Evolutionary conservation across 2,329 filamentous ascomycete genomes (phyloP), one percentile per base, ranked within the genome.

Genomic region (Colletotrichum filicis): DNA sequence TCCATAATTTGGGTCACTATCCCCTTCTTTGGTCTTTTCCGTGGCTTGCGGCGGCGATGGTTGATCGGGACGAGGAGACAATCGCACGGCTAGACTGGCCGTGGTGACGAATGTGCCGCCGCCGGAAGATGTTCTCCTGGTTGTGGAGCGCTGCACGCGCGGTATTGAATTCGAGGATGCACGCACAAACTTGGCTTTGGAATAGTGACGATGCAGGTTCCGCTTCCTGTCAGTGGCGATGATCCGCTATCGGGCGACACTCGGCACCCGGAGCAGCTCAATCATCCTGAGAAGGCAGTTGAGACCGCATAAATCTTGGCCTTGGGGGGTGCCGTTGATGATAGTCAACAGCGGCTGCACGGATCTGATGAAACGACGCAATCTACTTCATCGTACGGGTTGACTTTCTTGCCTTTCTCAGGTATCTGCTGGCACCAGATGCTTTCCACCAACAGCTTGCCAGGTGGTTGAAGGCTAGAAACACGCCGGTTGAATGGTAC

Each of bases 331-430:
- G 28, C 24, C 26, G 9, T 59, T 58, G 32, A 32, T 56, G 53
- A 61, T 49, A 6, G 30, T 49, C 32, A 59, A 59, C 42, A 30
- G 59, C 60, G 49, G 57, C 70, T 66, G 71, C 56, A 68, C 64
- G 42, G 64, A 65, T 68, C 64, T 46, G 42, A 61, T 65, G 72
- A 74, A 74, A 73, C 68, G 59, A 59, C 35, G 37, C 42, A 62
- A 49, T 49, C 53, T 59, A 30, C 53, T 14, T 14, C 14, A 28
- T 59, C 55, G 32, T 35, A 26, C 42, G 14, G 16, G 35, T 32
- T 70, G 37, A 14, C 32, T 30, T 26, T 53, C 57, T 26, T 63
- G 22, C 14, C 12, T 42, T 8, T 26, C 32, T 57, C 49, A 9
- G 37, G 37, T 8, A 19, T 19, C 8, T 53, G 14, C 19, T 49